phyloP scores from a whole-genome alignment of 2,329 filamentous ascomycete genomes.

The Stagonosporopsis chrysanthemi region DNA sequence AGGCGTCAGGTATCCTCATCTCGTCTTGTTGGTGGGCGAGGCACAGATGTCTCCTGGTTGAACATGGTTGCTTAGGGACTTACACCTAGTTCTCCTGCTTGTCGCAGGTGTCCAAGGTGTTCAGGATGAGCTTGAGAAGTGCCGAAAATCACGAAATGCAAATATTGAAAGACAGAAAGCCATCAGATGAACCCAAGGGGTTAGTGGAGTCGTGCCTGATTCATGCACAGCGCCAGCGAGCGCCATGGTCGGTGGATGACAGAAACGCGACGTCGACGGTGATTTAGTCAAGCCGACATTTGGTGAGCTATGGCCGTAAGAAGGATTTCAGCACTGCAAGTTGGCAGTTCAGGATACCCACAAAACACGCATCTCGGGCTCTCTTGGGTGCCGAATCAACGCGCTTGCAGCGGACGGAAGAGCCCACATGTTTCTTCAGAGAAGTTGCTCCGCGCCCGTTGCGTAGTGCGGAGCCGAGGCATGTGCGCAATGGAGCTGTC shows the following conservation, averaged over 20 bases:
- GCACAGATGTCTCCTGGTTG: too few species aligned
- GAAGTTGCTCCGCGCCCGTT: not conserved
- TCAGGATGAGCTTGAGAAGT: too few species aligned
- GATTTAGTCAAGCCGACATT: not conserved
- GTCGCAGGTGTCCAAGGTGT: too few species aligned
- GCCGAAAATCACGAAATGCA: too few species aligned
- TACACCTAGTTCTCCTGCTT: too few species aligned
- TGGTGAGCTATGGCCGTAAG: too few species aligned
- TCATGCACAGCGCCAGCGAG: constrained; percentile 1
- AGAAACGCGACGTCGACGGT: constrained; percentile 1
- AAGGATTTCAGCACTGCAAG: not conserved
- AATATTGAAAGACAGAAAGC: not conserved
- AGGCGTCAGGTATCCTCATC: too few species aligned
- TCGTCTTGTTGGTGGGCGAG: too few species aligned
- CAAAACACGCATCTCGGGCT: constrained; percentile 3
- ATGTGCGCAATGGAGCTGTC: constrained; percentile 9
- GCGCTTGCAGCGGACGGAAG: not conserved
- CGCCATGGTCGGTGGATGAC: not conserved
- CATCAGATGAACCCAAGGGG: not conserved
- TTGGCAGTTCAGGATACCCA: not conserved
- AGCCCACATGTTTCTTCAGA: constrained; percentile 10
- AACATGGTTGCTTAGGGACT: too few species aligned
- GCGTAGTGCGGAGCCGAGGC: constrained; percentile 16
- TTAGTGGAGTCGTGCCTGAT: constrained; percentile 1
- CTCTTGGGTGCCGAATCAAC: not conserved